These are phyloP conservation scores for Nemania sp. DNA, from an alignment of 2,329 filamentous ascomycete species.

Conservation along the genomic window DNA sequence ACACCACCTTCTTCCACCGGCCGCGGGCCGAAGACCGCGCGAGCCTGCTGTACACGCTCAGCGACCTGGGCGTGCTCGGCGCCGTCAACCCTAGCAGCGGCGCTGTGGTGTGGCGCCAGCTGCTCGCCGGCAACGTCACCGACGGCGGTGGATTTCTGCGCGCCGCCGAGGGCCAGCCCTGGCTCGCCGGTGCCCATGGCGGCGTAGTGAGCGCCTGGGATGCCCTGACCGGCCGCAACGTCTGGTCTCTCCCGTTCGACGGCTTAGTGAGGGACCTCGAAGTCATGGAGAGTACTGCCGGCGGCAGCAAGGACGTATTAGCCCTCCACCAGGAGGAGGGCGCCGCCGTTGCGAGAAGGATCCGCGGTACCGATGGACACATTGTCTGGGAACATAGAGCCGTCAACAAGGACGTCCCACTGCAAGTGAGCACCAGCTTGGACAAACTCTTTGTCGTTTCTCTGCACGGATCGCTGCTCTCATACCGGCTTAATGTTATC, in stretches of 20 bases:
- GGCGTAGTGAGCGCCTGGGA: constrained; percentile 78
- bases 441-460: constrained; percentile 76
- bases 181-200: constrained; percentile 74
- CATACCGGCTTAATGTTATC: constrained; percentile 76
- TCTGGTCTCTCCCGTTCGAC: constrained; percentile 69
- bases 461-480: constrained; percentile 68
- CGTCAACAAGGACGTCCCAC: constrained; percentile 67
- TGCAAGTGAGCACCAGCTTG: constrained; percentile 73
- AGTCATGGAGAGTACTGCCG: constrained; percentile 69
- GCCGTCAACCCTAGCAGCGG: constrained; percentile 89
- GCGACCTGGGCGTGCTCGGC: constrained; percentile 79
- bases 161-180: constrained; percentile 77
- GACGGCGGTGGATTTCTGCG: constrained; percentile 60
- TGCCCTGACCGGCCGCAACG: constrained; percentile 75
- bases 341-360: constrained; percentile 64
- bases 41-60: constrained; percentile 87
- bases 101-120: constrained; percentile 82
- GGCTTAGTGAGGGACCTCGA: constrained; percentile 71
- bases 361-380: constrained; percentile 72
- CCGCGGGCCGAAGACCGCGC: constrained; percentile 81
- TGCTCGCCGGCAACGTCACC: constrained; percentile 58
- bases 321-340: constrained; percentile 65
- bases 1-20: constrained; percentile 93
- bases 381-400: constrained; percentile 80
- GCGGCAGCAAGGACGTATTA: constrained; percentile 66